Conservation (phyloP, 495 filamentous ascomycete genomes). For the Penicillium canariense region DNA sequence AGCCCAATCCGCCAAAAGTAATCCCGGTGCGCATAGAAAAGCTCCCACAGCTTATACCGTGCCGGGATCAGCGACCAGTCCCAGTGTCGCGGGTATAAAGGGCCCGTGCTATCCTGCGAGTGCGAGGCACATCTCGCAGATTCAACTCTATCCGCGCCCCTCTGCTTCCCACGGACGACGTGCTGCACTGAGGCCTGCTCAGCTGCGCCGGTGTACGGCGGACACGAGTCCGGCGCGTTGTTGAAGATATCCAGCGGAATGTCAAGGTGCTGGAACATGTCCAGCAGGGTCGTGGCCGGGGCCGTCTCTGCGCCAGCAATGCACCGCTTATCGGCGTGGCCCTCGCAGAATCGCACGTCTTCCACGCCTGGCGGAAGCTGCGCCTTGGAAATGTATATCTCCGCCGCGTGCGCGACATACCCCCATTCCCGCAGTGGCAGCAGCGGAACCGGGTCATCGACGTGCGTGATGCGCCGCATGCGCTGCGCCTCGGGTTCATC, state of each 20-base stretch:
- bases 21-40: conserved; percentile 93
- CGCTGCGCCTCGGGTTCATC: conserved; percentile 22
- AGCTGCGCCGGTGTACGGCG: background rate
- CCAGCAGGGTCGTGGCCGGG: background rate
- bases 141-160: background rate
- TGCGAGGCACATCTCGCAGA: conserved; percentile 5
- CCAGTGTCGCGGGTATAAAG: conserved; percentile 22
- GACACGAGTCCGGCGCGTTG: background rate
- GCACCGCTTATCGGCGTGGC: conserved; percentile 68
- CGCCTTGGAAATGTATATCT: conserved; percentile 76
- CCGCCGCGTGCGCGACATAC: conserved; percentile 77
- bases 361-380: conserved; percentile 60
- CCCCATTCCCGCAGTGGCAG: conserved; percentile 86
- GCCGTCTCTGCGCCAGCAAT: conserved; percentile 51
- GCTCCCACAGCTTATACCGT: conserved; percentile 75
- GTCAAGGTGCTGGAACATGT: conserved; percentile 12
- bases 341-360: conserved; percentile 71
- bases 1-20: conserved; percentile 94
- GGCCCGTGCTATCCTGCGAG: conserved; percentile 12
- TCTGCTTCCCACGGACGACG: conserved; percentile 7
- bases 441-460: conserved; percentile 83
- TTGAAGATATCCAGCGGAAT: conserved; percentile 9
- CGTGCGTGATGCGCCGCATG: conserved; percentile 82
- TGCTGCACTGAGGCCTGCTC: background rate
- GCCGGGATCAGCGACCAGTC: conserved; percentile 53